phyloP scores from a whole-genome alignment of 441 rosid genomes.

The Gossypium lobatum region DNA sequence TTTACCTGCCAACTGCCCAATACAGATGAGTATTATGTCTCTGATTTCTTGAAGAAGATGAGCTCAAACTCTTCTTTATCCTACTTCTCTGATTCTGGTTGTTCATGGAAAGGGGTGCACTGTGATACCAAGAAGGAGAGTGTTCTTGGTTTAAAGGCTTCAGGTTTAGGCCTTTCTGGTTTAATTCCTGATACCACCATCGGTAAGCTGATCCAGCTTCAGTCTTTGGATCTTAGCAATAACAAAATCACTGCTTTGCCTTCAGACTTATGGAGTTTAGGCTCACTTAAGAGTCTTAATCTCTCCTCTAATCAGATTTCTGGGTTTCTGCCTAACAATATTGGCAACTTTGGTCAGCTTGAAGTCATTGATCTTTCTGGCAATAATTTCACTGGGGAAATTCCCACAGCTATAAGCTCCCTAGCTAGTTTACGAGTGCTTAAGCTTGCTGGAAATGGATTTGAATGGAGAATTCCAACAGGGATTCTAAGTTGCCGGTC shows the following conservation, averaged over 20 bases:
- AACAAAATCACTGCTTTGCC: constrained; percentile 74
- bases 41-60: constrained; percentile 65
- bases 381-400: constrained; percentile 68
- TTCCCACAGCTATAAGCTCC: constrained; percentile 64
- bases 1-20: constrained; percentile 60
- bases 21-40: constrained; percentile 73
- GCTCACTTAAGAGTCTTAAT: constrained; percentile 54
- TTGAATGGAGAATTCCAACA: constrained; percentile 53
- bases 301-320: constrained; percentile 69
- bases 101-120: constrained; percentile 66
- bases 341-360: constrained; percentile 74
- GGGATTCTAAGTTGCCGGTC: constrained; percentile 53
- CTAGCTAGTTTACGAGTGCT: constrained; percentile 52
- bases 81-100: constrained; percentile 51
- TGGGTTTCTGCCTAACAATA: constrained; percentile 59
- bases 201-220: constrained; percentile 73
- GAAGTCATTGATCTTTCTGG: constrained; percentile 62
- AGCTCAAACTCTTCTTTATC: constrained; percentile 33
- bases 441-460: constrained; percentile 50
- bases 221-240: constrained; percentile 25
- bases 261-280: constrained; percentile 83
- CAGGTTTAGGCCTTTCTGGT: constrained; percentile 68
- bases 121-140: constrained; percentile 52
- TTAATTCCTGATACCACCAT: constrained; percentile 73
- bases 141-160: constrained; percentile 45